Evolutionary conservation across 805 yeast genomes (phyloP), one percentile per base, ranked within the genome.

Genomic region (Teunomyces lycoperdinae): DNA sequence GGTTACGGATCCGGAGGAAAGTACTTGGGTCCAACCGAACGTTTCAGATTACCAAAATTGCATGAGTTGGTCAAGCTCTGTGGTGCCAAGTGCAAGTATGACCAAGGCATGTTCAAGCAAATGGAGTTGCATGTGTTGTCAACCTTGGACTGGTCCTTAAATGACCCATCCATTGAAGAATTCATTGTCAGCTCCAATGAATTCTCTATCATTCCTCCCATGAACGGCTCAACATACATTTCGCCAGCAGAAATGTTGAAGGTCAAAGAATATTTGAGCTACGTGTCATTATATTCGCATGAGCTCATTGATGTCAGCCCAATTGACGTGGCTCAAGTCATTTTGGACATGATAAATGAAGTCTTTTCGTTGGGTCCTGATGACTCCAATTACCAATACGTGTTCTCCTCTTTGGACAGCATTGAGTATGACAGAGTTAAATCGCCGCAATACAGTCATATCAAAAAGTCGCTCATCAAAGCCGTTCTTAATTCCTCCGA

Each of bases 61-160:
- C 71, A 78, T 29, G 95, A 88, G 60, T 74, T 89, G 47, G 81
- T 85, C 48, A 81, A 77, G 57, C 72, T 87, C 54, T 87, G 96
- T 68, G 87, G 88, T 42, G 76, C 78, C 41, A 66, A 75, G 48
- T 77, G 81, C 57, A 76, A 76, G 48, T 84, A 84, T 58, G 71
- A 68, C 47, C 60, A 55, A 28, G 61, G 63, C 6, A 70, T 71
- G 76, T 72, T 72, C 57, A 67, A 76, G 45, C 91, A 86, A 65
- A 87, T 86, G 92, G 95, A 87, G 65, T 71, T 80, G 56, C 92
- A 87, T 60, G 81, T 85, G 48, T 72, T 84, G 61, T 74, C 78
- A 53, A 87, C 87, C 4, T 76, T 90, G 58, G 84, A 80, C 53
- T 89, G 89, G 96, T 73, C 74, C 31, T 70, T 89, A 45, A 78